Evolutionary conservation across 176 grass and related monocot species (phyloP).

Genomic region (Hordeum vulgare): MorexV3_pseudomolecules_assembly NC_058521.1:21474948-21475447

Average conservation of each 20-base stretch:
- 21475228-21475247: conserved; percentile 16
- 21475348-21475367: background rate
- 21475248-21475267: conserved; percentile 24
- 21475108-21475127: background rate
- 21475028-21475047: conserved; percentile 20
- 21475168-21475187: conserved; percentile 15
- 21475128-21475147: conserved; percentile 32
- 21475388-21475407: background rate
- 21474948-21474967: conserved; percentile 22
- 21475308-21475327: conserved; percentile 33
- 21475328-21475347: background rate
- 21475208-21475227: conserved; percentile 13
- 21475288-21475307: conserved; percentile 49
- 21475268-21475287: conserved; percentile 32
- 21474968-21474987: conserved; percentile 2
- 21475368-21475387: background rate
- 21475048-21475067: background rate
- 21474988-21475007: conserved; percentile 20
- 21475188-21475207: conserved; percentile 32
- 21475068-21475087: conserved; percentile 9
- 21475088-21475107: conserved; percentile 16
- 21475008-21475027: background rate
- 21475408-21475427: background rate
- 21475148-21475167: conserved; percentile 31
- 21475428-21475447: no score